phyloP scores from a whole-genome alignment of 2,329 filamentous ascomycete species.

The Lecanoromycetidae sp. region DNA sequence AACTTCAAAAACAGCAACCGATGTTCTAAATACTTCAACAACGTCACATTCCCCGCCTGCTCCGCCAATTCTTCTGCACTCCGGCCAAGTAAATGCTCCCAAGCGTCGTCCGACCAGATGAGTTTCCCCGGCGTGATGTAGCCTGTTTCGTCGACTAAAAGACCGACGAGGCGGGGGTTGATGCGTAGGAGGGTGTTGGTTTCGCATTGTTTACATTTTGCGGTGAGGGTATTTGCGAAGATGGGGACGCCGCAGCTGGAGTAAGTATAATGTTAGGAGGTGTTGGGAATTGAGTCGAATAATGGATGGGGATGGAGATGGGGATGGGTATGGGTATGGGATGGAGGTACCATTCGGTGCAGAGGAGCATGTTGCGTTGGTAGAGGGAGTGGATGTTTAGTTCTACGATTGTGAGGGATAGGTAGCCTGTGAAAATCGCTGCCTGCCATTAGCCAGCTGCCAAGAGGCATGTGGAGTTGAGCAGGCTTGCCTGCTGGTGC shows the following conservation, averaged over 20 bases:
- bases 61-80: constrained; percentile 27
- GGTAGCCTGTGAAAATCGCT: constrained; percentile 18
- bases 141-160: constrained; percentile 33
- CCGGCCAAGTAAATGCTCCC: constrained; percentile 36
- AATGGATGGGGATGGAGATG: not conserved
- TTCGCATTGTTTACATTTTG: constrained; percentile 18
- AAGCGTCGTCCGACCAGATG: constrained; percentile 33
- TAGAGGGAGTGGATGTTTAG: constrained; percentile 18
- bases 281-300: too few species aligned
- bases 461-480: not conserved
- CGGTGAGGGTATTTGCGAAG: constrained; percentile 31
- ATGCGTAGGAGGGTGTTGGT: constrained; percentile 11
- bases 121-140: constrained; percentile 33
- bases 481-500: not conserved
- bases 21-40: constrained; percentile 33
- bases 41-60: constrained; percentile 21
- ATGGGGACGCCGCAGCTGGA: constrained; percentile 33
- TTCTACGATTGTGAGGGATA: constrained; percentile 18
- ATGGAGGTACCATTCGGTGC: constrained; percentile 17
- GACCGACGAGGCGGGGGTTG: constrained; percentile 19
- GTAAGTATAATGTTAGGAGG: not conserved
- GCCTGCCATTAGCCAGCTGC: not conserved
- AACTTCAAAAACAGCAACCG: constrained; percentile 34
- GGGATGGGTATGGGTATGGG: not conserved
- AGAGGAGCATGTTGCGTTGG: constrained; percentile 17